Base-by-base conservation (phyloP, 78 protist genomes). In the Mantamonas sphyraenae region DNA sequence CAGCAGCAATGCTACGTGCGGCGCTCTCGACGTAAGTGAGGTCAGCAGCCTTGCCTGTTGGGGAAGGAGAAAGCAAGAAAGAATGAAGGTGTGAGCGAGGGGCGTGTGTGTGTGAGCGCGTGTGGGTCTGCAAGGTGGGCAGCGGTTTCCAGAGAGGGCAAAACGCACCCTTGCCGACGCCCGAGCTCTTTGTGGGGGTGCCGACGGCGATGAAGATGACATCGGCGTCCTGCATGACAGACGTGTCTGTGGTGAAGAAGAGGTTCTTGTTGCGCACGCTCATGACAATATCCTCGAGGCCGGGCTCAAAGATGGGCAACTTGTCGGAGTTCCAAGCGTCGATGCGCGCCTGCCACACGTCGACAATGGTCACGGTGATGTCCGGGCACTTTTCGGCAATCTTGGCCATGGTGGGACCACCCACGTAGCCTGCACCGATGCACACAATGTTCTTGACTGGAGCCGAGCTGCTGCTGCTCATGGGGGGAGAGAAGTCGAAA, bases 281-380 rank as follows among this genome's bases (percentile, higher is more conserved):
- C 73, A 62, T n/a, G 26, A 89, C 94, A 10, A 83, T 53, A 51
- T 82, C 95, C 0, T 80, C 79, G 24, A 94, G 84, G n/a, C 96
- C 96, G 12, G 98, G 98, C 68, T 94, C 98, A 77, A 79, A 94
- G 65, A 94, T 84, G 14, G 98, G 98, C 45, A 91, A 78, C n/a
- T 42, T 9, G 64, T 82, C 88, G 9, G 77, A 30, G 65, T 90
- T 87, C 97, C 97, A 93, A 7, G 86, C 89, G 59, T 40, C 90
- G 37, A 93, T 86, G 31, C 86, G 84, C 45, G 26, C 43, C 34
- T 38, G 57, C 59, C 0, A 30, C 12, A 84, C 4, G 61, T 92
- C 91, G 45, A 64, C 74, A 22, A 91, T 90, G 1, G 79, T 77
- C 47, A 84, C 86, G 37, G 33, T 53, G 9, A 65, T 28, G 37